Conservation (phyloP, 1,139 yeast genomes). For the Yueomyces sp. region DNA sequence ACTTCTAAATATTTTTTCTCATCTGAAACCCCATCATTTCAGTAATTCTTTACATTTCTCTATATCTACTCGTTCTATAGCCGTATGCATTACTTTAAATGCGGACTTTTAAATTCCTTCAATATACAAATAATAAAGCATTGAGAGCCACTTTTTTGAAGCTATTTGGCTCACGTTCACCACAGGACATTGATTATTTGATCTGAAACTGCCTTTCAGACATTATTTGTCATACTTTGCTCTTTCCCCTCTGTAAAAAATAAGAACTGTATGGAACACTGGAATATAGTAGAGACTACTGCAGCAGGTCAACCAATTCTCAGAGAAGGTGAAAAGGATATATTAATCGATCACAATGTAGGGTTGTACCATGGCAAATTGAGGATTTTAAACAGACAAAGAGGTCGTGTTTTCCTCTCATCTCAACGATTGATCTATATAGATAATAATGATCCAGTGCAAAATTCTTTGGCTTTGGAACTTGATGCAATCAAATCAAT, state of each 20-base stretch:
- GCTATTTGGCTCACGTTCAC: too few species aligned
- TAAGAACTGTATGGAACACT: slow-evolving; percentile 17
- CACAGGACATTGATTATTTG: too few species aligned
- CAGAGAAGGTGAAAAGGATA: slow-evolving; percentile 31
- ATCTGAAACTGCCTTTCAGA: too few species aligned
- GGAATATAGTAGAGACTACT: slow-evolving; percentile 34
- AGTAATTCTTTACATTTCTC: too few species aligned
- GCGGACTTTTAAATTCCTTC: too few species aligned
- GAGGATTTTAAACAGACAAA: slow-evolving; percentile 51
- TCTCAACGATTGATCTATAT: slow-evolving; percentile 61
- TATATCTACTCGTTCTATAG: too few species aligned
- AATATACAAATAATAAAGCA: too few species aligned
- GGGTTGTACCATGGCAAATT: slow-evolving; percentile 63
- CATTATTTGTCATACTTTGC: neutral
- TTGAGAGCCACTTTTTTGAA: too few species aligned
- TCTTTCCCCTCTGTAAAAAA: neutral
- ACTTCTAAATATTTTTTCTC: too few species aligned
- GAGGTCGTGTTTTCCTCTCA: slow-evolving; percentile 72
- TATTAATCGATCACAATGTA: slow-evolving; percentile 39
- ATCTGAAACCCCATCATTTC: too few species aligned
- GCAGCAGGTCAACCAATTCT: slow-evolving; percentile 36
- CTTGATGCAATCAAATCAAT: slow-evolving; percentile 33
- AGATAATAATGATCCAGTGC: slow-evolving; percentile 35
- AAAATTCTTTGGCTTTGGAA: slow-evolving; percentile 38
- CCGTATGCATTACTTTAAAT: too few species aligned